Evolutionary conservation across 2,329 filamentous ascomycete genomes (phyloP), one percentile per base, ranked within the genome.

Genomic region (Talaromyces pinophilus): DNA sequence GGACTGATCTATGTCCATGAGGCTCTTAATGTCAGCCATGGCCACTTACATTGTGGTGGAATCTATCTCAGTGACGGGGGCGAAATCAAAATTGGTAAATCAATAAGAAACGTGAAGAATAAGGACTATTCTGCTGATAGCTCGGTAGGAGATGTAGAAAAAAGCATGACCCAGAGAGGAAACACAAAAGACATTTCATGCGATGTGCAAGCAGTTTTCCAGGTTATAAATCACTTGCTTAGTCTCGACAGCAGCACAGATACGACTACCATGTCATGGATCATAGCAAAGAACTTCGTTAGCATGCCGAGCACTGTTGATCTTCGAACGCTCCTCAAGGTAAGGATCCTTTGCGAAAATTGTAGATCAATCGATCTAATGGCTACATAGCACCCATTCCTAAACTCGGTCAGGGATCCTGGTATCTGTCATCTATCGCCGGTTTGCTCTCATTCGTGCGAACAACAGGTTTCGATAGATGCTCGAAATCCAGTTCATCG

Each of bases 221-320:
- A 42, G 19, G 25, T 59, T 28, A 3, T 19, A 2, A 13, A 3
- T 40, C 19, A 38, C 1, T 13, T 59, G 7, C 33, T 59, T 42
- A 42, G 15, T 59, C 55, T 42, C 33, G 11, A 42, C 10, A 59
- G 19, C 10, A 42, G 35, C 19, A 19, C 33, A 42, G 33, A 59
- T 59, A 59, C 10, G 3, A 59, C 3, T 2, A 25, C 3, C 15
- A 25, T 59, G 11, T 59, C 33, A 42, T 59, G n/a, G 33, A 25
- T 59, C 8, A 59, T 59, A 38, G 33, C 33, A 38, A 40, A 59
- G 30, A 40, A 59, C 10, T 59, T 59, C n/a, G n/a, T 59, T 2
- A 59, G 1, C 10, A 59, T 40, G 11, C 35, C 19, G 19, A 59
- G 35, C 55, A 42, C 10, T 17, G 7, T 59, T 59, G 5, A 38